Base-by-base conservation (phyloP, 768 basidiomycete genomes). In the Fistulinella prunicolor region DNA sequence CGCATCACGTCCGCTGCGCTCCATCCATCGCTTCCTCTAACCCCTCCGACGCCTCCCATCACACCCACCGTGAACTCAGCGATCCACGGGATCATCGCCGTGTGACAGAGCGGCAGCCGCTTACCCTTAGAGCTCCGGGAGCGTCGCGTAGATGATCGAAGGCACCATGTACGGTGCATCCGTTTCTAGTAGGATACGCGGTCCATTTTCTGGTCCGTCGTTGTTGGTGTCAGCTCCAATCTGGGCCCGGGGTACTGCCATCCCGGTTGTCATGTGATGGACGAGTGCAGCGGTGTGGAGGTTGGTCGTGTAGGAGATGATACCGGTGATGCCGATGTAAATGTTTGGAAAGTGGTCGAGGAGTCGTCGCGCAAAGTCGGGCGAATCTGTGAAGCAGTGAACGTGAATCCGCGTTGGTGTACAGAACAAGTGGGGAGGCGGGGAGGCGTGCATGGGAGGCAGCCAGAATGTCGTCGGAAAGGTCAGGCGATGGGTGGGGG, bases 121-220 rank as follows among this genome's bases (percentile, higher is more conserved):
- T 32, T 78, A 3, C 83, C 81, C 54, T 81, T 81, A n/a, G 46
- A 73, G 46, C 6, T 53, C 54, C 1, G 78, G 73, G 0, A 89
- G 65, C 0, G 81, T 70, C 3, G 67, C 62, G 59, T 89, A 89
- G n/a, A 93, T 63, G 49, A 86, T 92, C 0, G 79, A 71, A 0
- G 91, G 91, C 0, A 86, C 76, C 91, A 94, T 93, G 69, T 78
- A 94, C 0, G 91, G 91, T 3, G 89, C 89, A 54, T 94, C 91
- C 0, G 91, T 91, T 66, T 94, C 91, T 3, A 93, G 74, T 1
- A 92, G 64, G 39, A 85, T 79, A 34, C 79, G 74, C 3, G 75
- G 63, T 4, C 30, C 30, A 12, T 32, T 14, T 8, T 32, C 30
- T n/a, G n/a, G n/a, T 6, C 26, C 26, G 10, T 28, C 26, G 10